A percentile compares a stretch with the other conserved stretches of the same genome.
phyloP scores from a whole-genome alignment of 495 filamentous ascomycete species.

The Peziza echinospora region DNA sequence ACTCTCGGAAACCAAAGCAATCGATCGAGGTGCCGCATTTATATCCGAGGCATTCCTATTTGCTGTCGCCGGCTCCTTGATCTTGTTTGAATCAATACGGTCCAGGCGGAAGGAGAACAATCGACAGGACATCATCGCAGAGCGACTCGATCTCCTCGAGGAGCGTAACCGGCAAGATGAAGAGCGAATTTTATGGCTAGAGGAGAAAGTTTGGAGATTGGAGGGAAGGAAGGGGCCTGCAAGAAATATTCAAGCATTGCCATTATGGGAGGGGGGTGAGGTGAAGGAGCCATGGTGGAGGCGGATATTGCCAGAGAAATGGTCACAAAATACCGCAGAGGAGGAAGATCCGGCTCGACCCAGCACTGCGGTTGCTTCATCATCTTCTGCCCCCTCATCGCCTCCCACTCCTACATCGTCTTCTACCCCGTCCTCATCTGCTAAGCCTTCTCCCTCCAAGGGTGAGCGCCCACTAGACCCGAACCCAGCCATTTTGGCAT shows the following conservation, averaged over 20 bases:
- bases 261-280: constrained; percentile 8
- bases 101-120: constrained; percentile 56
- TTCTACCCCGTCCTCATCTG: too few relatives aligned
- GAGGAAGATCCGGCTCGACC: too few relatives aligned
- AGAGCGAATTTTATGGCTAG: constrained; percentile 38
- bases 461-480: too few relatives aligned
- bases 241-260: constrained; percentile 7
- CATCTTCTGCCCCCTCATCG: too few relatives aligned
- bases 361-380: too few relatives aligned
- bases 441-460: too few relatives aligned
- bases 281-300: neutral
- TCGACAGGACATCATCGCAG: constrained; percentile 50
- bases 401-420: too few relatives aligned
- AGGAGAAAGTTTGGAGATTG: constrained; percentile 24
- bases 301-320: neutral
- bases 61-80: constrained; percentile 50
- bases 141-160: constrained; percentile 36
- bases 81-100: constrained; percentile 62
- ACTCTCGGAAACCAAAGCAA: constrained; percentile 76
- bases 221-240: constrained; percentile 9
- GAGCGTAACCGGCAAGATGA: constrained; percentile 20
- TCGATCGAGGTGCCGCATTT: constrained; percentile 89
- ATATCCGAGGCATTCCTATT: constrained; percentile 82
- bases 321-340: neutral
- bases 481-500: too few relatives aligned